phyloP scores from a whole-genome alignment of 1,284 basidiomycete genomes.

The Cryptococcus amylolentus region DNA sequence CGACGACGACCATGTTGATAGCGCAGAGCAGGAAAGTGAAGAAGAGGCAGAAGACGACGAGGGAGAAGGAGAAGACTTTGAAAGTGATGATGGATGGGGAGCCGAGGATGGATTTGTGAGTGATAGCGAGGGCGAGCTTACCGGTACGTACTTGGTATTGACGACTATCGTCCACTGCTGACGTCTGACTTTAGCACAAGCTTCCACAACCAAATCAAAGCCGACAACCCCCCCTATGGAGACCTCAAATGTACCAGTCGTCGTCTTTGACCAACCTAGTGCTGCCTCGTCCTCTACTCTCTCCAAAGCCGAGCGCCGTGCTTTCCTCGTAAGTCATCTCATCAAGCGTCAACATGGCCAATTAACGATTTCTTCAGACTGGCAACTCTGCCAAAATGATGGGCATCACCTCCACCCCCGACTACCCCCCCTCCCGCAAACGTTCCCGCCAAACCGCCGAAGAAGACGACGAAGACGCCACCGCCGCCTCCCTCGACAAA shows the following conservation, averaged over 20 bases:
- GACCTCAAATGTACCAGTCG: conserved; percentile 32
- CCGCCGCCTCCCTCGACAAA: conserved; percentile 40
- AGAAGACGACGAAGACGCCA: background rate
- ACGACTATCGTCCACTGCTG: background rate
- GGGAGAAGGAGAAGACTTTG: conserved; percentile 27
- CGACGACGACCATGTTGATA: conserved; percentile 7
- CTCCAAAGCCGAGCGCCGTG: conserved; percentile 43
- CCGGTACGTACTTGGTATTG: background rate
- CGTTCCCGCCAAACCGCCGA: conserved; percentile 16
- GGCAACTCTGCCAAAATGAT: conserved; percentile 49
- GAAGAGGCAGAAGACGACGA: conserved; percentile 23
- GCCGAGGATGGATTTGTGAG: conserved; percentile 38
- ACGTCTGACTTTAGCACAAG: too few species aligned
- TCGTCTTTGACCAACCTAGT: conserved; percentile 36
- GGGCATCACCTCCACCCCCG: conserved; percentile 29
- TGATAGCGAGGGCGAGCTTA: conserved; percentile 41
- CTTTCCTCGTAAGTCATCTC: conserved; percentile 38
- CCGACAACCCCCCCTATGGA: background rate
- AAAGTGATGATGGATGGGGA: conserved; percentile 43
- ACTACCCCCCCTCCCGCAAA: conserved; percentile 13
- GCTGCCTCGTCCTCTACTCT: conserved; percentile 2
- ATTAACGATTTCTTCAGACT: conserved; percentile 13
- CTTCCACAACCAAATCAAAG: background rate
- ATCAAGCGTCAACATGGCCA: background rate
- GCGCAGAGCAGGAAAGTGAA: conserved; percentile 13